phyloP scores from a whole-genome alignment of 2,329 filamentous ascomycete species.

The Daldinia sp. region DNA sequence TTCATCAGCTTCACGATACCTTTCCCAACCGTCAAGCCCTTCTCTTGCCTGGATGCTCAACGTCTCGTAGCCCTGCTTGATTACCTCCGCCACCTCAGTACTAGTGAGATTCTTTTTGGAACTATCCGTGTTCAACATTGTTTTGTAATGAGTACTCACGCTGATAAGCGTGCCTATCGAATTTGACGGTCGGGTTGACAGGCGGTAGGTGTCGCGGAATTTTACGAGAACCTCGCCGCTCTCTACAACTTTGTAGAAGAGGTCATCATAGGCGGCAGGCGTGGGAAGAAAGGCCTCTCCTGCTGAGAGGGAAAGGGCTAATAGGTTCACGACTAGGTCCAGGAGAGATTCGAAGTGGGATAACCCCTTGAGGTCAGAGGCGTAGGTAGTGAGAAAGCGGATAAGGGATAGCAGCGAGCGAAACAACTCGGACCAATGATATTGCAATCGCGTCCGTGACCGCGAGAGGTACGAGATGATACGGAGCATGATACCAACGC shows the following conservation, averaged over 20 bases:
- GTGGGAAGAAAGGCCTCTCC: constrained; percentile 93
- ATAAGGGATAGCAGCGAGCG: constrained; percentile 87
- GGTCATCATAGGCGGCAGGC: constrained; percentile 88
- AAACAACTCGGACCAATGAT: constrained; percentile 98
- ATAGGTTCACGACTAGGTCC: constrained; percentile 81
- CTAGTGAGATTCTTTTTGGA: constrained; percentile 79
- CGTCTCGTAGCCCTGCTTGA: constrained; percentile 96
- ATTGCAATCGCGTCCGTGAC: constrained; percentile 81
- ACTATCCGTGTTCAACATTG: constrained; percentile 71
- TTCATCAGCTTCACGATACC: constrained; percentile 88
- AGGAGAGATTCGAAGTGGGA: constrained; percentile 79
- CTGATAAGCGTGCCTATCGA: constrained; percentile 87
- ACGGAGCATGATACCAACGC: constrained; percentile 83
- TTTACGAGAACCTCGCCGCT: constrained; percentile 84
- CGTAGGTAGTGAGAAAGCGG: constrained; percentile 90
- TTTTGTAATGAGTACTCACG: constrained; percentile 87
- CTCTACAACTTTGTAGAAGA: constrained; percentile 99
- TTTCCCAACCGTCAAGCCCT: constrained; percentile 86
- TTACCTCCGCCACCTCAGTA: constrained; percentile 86
- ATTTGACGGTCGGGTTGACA: constrained; percentile 69
- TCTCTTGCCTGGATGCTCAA: constrained; percentile 91
- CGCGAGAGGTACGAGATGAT: constrained; percentile 86
- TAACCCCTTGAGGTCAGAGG: constrained; percentile 77
- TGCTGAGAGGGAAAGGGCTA: constrained; percentile 84
- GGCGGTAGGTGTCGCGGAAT: constrained; percentile 81